These are phyloP conservation scores for Brassica juncea DNA, from an alignment of 345 rosid genomes.

Conservation along the genomic window DNA sequence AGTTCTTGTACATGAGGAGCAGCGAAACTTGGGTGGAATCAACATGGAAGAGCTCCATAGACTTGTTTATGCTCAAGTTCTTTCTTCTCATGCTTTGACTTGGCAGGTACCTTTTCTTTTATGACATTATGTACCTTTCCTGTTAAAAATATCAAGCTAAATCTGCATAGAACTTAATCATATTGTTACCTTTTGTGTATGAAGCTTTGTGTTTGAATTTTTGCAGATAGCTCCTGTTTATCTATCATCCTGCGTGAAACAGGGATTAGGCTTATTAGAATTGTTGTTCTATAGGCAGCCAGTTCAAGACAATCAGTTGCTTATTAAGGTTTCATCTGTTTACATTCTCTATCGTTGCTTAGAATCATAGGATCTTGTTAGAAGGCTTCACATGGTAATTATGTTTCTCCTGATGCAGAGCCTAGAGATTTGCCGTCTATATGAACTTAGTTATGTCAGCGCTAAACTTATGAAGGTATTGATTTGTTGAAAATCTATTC, in stretches of 20 bases:
- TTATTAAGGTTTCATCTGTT: slow-evolving; percentile 66
- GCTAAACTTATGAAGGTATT: slow-evolving; percentile 85
- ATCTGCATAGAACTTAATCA: slow-evolving; percentile 1
- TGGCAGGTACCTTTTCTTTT: slow-evolving; percentile 71
- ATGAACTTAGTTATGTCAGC: slow-evolving; percentile 67
- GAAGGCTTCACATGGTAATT: slow-evolving; percentile 27
- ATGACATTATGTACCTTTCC: slow-evolving; percentile 1
- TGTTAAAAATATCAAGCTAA: neutral
- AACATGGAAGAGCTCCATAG: slow-evolving; percentile 89
- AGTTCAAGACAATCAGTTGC: slow-evolving; percentile 57
- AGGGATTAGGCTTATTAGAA: slow-evolving; percentile 80
- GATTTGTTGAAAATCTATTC: neutral
- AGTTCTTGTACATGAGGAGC: slow-evolving; percentile 74
- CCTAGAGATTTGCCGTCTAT: slow-evolving; percentile 84
- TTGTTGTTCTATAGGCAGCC: slow-evolving; percentile 76
- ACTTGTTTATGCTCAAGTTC: slow-evolving; percentile 92
- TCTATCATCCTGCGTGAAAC: slow-evolving; percentile 81
- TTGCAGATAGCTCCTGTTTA: slow-evolving; percentile 91
- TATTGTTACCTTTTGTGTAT: neutral
- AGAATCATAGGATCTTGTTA: slow-evolving; percentile 3
- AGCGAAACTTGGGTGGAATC: slow-evolving; percentile 66
- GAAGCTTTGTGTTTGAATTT: slow-evolving; percentile 14
- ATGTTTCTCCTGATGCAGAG: slow-evolving; percentile 52
- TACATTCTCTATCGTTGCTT: neutral
- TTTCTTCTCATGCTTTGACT: slow-evolving; percentile 84